phyloP scores from a whole-genome alignment of 176 grass and related monocot genomes.

The Oryza rufipogon region DNA sequence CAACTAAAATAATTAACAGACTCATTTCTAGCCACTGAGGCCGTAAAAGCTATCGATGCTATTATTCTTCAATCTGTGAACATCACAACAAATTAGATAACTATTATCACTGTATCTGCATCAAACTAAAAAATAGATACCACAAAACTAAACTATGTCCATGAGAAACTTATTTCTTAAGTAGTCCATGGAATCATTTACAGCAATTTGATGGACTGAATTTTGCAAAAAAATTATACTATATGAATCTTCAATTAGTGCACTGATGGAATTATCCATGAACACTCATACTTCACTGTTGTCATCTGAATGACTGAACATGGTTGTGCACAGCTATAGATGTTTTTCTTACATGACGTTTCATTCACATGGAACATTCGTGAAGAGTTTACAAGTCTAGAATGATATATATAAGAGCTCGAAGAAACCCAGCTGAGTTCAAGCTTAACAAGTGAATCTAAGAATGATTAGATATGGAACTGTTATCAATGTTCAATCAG shows the following conservation, averaged over 20 bases:
- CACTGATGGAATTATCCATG: constrained; percentile 1
- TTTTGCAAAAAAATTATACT: neutral
- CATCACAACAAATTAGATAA: constrained; percentile 12
- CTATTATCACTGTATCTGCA: neutral
- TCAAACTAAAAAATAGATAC: constrained; percentile 25
- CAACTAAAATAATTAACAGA: neutral
- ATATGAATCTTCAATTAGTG: neutral
- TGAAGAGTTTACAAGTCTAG: constrained; percentile 1
- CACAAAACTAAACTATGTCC: neutral
- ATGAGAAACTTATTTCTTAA: constrained; percentile 17
- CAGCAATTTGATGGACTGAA: constrained; percentile 2
- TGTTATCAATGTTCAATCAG: neutral
- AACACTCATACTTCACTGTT: neutral
- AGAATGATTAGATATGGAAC: neutral
- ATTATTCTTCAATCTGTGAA: constrained; percentile 7
- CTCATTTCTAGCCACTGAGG: constrained; percentile 5
- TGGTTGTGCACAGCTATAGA: neutral
- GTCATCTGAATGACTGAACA: neutral
- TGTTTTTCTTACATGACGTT: neutral
- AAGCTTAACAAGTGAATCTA: constrained; percentile 12
- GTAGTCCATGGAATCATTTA: constrained; percentile 11
- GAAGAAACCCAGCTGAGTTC: constrained; percentile 15
- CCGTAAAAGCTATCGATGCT: constrained; percentile 5
- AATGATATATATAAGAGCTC: neutral
- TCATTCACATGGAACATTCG: neutral